phyloP scores from a whole-genome alignment of 1,284 basidiomycete species.

The Ceratobasidium sp. region DNA sequence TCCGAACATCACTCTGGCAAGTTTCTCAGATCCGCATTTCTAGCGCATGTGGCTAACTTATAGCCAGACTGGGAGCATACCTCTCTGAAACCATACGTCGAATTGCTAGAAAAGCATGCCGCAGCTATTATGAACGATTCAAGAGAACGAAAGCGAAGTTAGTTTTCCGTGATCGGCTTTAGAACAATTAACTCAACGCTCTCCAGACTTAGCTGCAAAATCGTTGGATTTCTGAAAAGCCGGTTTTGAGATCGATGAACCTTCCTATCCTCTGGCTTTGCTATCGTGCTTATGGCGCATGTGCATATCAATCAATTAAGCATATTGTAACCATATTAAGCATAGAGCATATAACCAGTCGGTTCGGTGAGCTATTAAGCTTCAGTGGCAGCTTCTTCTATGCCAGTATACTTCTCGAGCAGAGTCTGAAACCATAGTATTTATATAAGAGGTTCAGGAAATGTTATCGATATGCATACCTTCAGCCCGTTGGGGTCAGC shows the following conservation, averaged over 20 bases:
- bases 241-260: neutral
- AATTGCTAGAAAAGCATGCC: slow-evolving; percentile 85
- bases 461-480: slow-evolving; percentile 60
- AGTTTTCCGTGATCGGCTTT: neutral
- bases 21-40: slow-evolving; percentile 48
- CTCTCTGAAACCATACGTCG: slow-evolving; percentile 88
- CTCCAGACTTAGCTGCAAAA: slow-evolving; percentile 13
- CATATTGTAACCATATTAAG: slow-evolving; percentile 33
- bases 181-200: neutral
- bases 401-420: slow-evolving; percentile 35
- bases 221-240: slow-evolving; percentile 23
- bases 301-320: slow-evolving; percentile 33
- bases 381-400: neutral
- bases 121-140: slow-evolving; percentile 61
- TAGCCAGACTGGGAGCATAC: slow-evolving; percentile 76
- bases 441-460: too few relatives aligned
- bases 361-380: neutral
- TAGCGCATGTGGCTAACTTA: neutral
- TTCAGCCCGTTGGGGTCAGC: slow-evolving; percentile 62
- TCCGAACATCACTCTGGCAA: slow-evolving; percentile 67
- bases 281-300: neutral
- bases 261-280: neutral
- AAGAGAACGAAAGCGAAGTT: slow-evolving; percentile 52
- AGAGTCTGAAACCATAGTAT: slow-evolving; percentile 1
- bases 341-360: slow-evolving; percentile 31